Conservation (phyloP, 352 stramenopile species). For the Phytophthora ramorum region DNA sequence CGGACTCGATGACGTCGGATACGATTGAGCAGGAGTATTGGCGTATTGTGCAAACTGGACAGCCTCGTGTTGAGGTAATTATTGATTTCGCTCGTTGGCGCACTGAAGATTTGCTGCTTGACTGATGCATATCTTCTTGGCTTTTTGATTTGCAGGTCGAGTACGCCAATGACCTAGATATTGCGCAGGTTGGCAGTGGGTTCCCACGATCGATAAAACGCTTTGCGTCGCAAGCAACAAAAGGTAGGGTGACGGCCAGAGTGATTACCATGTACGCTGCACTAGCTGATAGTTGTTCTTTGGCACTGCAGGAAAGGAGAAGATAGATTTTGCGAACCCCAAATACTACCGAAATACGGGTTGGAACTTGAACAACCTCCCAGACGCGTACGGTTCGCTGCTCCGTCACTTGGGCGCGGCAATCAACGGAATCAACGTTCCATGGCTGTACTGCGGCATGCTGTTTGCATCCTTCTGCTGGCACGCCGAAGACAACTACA, state of each 20-base stretch:
- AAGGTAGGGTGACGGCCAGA: slow-evolving; percentile 30
- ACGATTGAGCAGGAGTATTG: slow-evolving; percentile 92
- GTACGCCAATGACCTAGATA: slow-evolving; percentile 93
- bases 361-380: slow-evolving; percentile 99
- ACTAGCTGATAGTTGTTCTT: slow-evolving; percentile 7
- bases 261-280: neutral
- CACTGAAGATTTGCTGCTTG: neutral
- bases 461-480: slow-evolving; percentile 98
- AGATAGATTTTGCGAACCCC: slow-evolving; percentile 61
- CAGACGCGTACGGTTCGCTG: slow-evolving; percentile 91
- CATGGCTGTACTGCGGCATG: slow-evolving; percentile 99
- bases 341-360: slow-evolving; percentile 83
- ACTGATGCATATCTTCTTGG: neutral
- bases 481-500: slow-evolving; percentile 99
- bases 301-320: slow-evolving; percentile 29
- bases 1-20: slow-evolving; percentile 50
- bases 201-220: slow-evolving; percentile 61
- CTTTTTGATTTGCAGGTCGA: slow-evolving; percentile 60
- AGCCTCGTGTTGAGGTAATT: slow-evolving; percentile 41
- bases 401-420: slow-evolving; percentile 93
- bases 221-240: slow-evolving; percentile 36
- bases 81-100: neutral
- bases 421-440: slow-evolving; percentile 98
- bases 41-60: slow-evolving; percentile 79
- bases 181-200: slow-evolving; percentile 75